phyloP scores from a whole-genome alignment of 148 eudicot species.

The Vaccinium corymbosum region DNA sequence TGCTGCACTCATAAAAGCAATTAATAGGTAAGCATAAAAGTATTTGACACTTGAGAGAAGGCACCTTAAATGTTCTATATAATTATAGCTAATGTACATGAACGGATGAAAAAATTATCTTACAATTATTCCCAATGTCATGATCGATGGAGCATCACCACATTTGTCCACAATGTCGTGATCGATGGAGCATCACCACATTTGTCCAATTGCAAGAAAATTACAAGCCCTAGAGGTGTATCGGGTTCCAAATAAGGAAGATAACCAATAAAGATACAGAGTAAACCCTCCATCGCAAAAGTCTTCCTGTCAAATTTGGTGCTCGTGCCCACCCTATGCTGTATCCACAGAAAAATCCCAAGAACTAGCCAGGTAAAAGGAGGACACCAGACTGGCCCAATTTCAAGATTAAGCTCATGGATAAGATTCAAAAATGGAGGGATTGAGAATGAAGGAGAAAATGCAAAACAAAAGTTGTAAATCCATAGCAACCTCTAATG shows the following conservation, averaged over 20 bases:
- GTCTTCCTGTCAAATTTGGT: background rate
- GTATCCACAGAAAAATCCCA: background rate
- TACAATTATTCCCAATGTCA: conserved; percentile 15
- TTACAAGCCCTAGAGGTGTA: background rate
- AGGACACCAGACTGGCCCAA: background rate
- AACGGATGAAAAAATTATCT: conserved; percentile 17
- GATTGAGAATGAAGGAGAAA: background rate
- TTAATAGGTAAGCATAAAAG: background rate
- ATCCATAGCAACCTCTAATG: conserved; percentile 1
- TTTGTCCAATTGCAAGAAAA: conserved; percentile 1
- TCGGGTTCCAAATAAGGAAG: background rate
- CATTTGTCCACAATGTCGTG: background rate
- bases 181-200: conserved; percentile 10
- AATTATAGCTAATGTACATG: conserved; percentile 27
- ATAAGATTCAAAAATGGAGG: background rate
- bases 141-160: conserved; percentile 13
- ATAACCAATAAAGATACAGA: background rate
- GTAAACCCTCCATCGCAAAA: background rate
- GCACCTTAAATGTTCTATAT: conserved; percentile 9
- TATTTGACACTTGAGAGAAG: background rate
- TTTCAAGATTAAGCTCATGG: background rate
- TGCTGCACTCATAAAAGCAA: background rate
- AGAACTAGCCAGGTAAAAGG: background rate
- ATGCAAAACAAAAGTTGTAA: background rate
- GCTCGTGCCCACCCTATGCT: conserved; percentile 6